Evolutionary conservation across 257 asterid species (phyloP), one percentile per base, ranked within the genome.

Genomic region (Lantana camara): DNA sequence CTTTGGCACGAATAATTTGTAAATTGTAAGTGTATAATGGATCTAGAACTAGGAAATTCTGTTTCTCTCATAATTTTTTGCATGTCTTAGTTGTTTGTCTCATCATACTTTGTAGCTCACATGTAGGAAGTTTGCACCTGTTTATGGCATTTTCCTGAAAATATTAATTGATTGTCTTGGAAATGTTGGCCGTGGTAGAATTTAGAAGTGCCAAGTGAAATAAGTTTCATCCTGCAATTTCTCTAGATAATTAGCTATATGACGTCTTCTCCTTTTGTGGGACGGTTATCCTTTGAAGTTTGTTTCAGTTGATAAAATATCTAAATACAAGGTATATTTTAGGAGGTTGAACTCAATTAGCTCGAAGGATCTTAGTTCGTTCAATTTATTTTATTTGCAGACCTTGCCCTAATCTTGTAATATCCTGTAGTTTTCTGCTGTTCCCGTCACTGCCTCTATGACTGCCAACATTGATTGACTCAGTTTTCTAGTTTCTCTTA

Each of bases 341-440:
- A 1, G 35, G 30, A 16, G 40, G 32, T 57, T 16, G 48, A 6
- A 37, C 19, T 34, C 20, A 17, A 22, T 21, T 5, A 49, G 27
- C 38, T 67, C 46, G 15, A 45, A 66, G 57, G 53, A 47, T 58
- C 17, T 22, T 32, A 32, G 20, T 22, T 8, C 8, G 51, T 35
- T 64, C 8, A 27, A 12, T 16, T 11, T 7, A 16, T 9, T 46
- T n/a, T 40, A 14, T 27, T 29, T 42, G 38, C 11, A 32, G 9
- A 38, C 35, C 22, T 13, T 34, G n/a, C 20, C 7, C 32, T 4
- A 9, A 22, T n/a, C 20, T 24, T 32, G n/a, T 37, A 12, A 16
- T 11, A 1, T 19, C 7, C 1, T 42, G 30, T 29, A 2, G 15
- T 14, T 38, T 10, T 19, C 34, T 37, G 30, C 24, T 37, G 49